Evolutionary conservation across 164 flowering plant genomes (phyloP), one percentile per base, ranked within the genome.

Genomic region (Brasenia schreberi): DNA sequence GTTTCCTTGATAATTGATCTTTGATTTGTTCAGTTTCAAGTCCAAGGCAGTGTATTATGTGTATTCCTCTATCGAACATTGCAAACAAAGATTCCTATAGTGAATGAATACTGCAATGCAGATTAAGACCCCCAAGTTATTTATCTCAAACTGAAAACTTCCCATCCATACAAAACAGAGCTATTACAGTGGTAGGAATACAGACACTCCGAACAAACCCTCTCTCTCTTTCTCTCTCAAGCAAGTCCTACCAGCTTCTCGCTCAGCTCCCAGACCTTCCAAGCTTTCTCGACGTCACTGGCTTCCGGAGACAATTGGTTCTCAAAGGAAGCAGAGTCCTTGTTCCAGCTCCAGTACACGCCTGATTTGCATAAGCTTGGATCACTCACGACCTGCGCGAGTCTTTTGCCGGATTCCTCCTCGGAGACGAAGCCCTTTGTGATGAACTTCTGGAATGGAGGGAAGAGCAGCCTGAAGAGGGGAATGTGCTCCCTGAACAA

Each of bases 281-380:
- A 77, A 56, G 99, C 99, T 81, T 94, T 94, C 63, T 89, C 96
- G 14, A 64, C 75, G 71, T 91, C 84, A 64, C 99, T 94, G 18
- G 99, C 99, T 80, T 94, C 99, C 65, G 87, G 77, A 0, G 99
- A 94, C 49, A 94, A 73, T 81, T 87, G 96, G 79, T 94, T 94
- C 81, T 91, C 97, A 60, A 94, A 94, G 5, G 96, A 91, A 23
- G 96, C 85, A 0, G 96, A 91, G 45, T 76, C 77, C 74, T 84
- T 91, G 79, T 94, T 94, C 99, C 99, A 94, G 85, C 99, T 94
- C 99, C 99, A 94, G 81, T 94, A 94, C 11, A 94, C 99, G 18
- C 99, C 99, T 0, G 99, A 94, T 64, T 94, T 94, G 59, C 96
- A 84, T 77, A 94, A 74, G 87, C 96, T 94, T 53, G 92, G 96